A percentile compares a stretch with the other conserved stretches of the same genome.
Evolutionary conservation across 176 grass and related monocot species (phyloP).

Genomic region (Elaeis guineensis): DNA sequence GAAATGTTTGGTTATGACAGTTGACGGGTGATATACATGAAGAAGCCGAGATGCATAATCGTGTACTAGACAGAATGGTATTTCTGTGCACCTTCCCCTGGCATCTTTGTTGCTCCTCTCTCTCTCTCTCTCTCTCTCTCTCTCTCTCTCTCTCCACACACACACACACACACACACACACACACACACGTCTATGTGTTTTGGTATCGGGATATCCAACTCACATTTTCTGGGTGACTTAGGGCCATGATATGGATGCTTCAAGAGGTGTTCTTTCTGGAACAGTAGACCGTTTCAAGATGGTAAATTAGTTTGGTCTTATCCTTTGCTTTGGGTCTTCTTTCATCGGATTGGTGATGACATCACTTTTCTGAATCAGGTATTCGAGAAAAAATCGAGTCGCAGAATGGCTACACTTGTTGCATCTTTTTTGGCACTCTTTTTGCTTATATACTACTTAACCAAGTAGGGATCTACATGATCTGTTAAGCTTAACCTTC

Average conservation of each 20-base stretch:
- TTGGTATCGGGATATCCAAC: background rate
- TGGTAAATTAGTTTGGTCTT: conserved; percentile 28
- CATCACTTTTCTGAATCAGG: conserved; percentile 23
- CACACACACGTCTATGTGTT: no score
- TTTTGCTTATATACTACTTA: conserved; percentile 79
- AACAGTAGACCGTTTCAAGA: conserved; percentile 75
- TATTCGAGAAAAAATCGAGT: conserved; percentile 84
- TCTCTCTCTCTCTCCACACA: background rate
- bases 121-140: background rate
- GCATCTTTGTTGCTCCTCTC: background rate
- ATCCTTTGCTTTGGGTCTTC: background rate
- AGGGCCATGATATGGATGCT: conserved; percentile 89
- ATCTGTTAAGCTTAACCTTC: background rate
- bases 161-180: no score
- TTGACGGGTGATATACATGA: conserved; percentile 88
- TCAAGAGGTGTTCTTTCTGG: conserved; percentile 86
- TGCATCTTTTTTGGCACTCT: conserved; percentile 59
- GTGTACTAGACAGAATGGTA: conserved; percentile 77
- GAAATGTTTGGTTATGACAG: conserved; percentile 21
- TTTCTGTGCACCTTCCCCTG: background rate
- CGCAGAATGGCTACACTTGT: conserved; percentile 69
- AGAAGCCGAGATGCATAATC: conserved; percentile 82
- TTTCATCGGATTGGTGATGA: background rate
- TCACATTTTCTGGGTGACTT: background rate
- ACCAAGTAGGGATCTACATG: conserved; percentile 39